Evolutionary conservation across 2,329 filamentous ascomycete species (phyloP), one percentile per base, ranked within the genome.

Genomic region (Pleoardoris graminearum): DNA sequence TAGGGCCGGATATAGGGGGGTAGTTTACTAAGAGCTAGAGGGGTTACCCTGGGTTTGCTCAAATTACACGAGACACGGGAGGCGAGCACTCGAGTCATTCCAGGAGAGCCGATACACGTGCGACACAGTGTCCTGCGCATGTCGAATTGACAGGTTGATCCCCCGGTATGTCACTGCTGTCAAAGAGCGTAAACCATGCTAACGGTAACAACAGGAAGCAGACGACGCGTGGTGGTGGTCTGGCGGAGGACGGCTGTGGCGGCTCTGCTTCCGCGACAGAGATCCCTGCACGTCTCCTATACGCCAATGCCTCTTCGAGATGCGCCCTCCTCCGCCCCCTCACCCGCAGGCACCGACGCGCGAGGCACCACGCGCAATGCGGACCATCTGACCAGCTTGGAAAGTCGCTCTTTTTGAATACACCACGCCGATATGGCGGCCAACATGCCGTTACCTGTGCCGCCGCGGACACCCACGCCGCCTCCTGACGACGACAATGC

Each of bases 391-490:
- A 45, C 19, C 22, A 17, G 19, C 21, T 14, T 37, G 25, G 22
- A 25, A 19, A 5, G 10, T 23, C 39, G 50, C 42, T 65, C 58
- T 52, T 46, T 46, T 46, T 46, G 43, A 19, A 32, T 36, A 25
- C 14, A 17, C 14, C 12, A 23, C 21, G 30, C 59, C 49, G 61
- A 57, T 62, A 88, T 87, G 85, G 83, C 83, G 57, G 80, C 83
- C 53, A 77, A 77, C 60, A 77, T 84, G 58, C 81, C 83, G 46
- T 79, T 85, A 57, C 83, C 83, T 51, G 71, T 80, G 36, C 84
- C 83, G 55, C 85, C 85, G 50, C 79, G 83, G 61, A 86, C 85
- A 27, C 85, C 85, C 11, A 86, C 85, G 62, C 85, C 85, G 60
- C 85, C 85, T 58, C 79, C 81, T 65, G 77, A 79, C 49, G 80